These are phyloP conservation scores for Metarhizium guizhouense DNA, from an alignment of 2,329 filamentous ascomycete genomes.

Conservation along the genomic window DNA sequence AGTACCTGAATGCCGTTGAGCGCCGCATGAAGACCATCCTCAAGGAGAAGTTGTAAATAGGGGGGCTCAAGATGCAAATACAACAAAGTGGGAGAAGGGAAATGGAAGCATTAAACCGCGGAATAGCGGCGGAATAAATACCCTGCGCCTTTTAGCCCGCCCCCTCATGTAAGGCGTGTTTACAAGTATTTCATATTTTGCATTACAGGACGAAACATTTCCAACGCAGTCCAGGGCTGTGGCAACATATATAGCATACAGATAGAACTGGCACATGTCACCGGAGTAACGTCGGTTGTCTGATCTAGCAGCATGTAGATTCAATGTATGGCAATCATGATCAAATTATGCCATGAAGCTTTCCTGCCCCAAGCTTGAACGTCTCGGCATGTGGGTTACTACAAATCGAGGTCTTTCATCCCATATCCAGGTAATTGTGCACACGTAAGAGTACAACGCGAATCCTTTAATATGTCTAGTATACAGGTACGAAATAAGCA, in stretches of 20 bases:
- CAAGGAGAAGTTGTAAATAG: constrained; percentile 61
- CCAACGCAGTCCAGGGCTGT: not conserved
- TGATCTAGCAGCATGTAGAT: constrained; percentile 1
- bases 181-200: not conserved
- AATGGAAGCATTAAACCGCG: not conserved
- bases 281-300: not conserved
- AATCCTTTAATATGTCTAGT: not conserved
- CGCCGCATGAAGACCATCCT: constrained; percentile 72
- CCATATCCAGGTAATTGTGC: too few species aligned
- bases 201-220: too few species aligned
- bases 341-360: not conserved
- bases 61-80: not conserved
- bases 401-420: too few species aligned
- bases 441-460: too few species aligned
- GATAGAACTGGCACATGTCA: not conserved
- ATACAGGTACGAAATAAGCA: not conserved
- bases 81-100: not conserved
- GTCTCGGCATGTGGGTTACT: too few species aligned
- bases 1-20: constrained; percentile 92
- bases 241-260: not conserved
- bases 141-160: not conserved
- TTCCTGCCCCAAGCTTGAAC: not conserved
- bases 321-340: not conserved
- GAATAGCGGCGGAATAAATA: not conserved
- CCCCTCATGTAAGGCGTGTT: not conserved